Base-by-base conservation (phyloP, 352 stramenopile species). In the Plasmopara halstedii region DNA sequence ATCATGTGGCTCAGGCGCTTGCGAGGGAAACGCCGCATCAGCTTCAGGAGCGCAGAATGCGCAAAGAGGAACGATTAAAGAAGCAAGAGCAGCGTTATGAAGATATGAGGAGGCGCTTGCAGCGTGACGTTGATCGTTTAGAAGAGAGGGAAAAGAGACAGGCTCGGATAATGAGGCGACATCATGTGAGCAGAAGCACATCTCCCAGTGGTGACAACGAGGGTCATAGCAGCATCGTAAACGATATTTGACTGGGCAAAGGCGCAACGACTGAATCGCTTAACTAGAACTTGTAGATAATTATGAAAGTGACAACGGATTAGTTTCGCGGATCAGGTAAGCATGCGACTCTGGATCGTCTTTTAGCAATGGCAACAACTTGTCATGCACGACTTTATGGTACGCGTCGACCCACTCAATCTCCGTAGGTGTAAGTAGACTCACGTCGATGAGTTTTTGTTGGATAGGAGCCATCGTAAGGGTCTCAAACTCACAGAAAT, bases 381-480 rank as follows among this genome's bases (percentile, higher is more conserved):
- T 97, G 33, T 85, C 72, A 46, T 93, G 81, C 32, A 99, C 92
- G 33, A 88, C 63, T 31, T 83, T 58, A 61, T 98, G 95, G 69
- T 97, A 97, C 20, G 60, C 62, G 65, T 98, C 94, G 25, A 99
- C 65, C 96, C 96, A 99, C 38, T 85, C 71, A 31, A 97, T 69
- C 64, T 99, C 96, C 17, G 81, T 63, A 2, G 71, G 22, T 6
- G 81, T 95, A 52, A 99, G 82, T 35, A 99, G 63, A 22, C 70
- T 67, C 20, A 80, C 41, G 54, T 99, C 84, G 56, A 99, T 97
- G 22, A 99, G 73, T 66, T 97, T 97, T 48, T 89, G 95, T 69
- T 98, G 91, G 63, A 99, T 99, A 17, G 97, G 97, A 43, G 96
- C 95, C 76, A 98, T 93, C 15, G 97, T 99, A 42, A 99, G 80